Base-by-base conservation (phyloP, 371 early-diverging fungal genomes). In the Cladochytrium tenue region DNA sequence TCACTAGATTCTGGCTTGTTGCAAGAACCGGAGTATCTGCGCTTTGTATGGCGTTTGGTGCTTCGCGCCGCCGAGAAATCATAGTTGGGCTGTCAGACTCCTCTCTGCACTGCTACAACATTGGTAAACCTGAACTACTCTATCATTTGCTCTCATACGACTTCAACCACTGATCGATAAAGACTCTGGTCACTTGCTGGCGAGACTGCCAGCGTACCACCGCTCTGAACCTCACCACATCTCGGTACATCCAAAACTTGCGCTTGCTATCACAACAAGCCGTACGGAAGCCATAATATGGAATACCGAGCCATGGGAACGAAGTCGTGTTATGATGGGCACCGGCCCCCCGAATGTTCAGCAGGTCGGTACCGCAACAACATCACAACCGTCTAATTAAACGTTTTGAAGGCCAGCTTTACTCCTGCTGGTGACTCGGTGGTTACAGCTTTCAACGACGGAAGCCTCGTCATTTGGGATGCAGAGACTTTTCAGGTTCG, bases 281-380 rank as follows among this genome's bases (percentile, higher is more conserved):
- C 43, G 57, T 2, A 70, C 64, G 2, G 81, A 83, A 60, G 73
- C 80, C 23, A 78, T 83, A 17, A 59, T 83, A 2, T 83, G 84
- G 84, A 71, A 81, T 68, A 81, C 81, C 0, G 81, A 83, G 33
- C 60, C 52, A 23, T 83, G 81, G 80, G 73, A 73, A 53, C 68
- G 80, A 13, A 72, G 69, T 23, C 71, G 84, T 3, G 67, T 83
- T 7, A 60, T 83, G 31, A 61, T 68, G 25, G 80, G 78, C 10
- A 64, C 76, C 1, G 69, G 70, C 1, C 69, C 72, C 2, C 56
- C 65, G 7, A 76, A 75, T 43, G 73, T 79, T n/a, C 76, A 76
- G 51, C 77, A 79, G 69, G 78, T 64, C 25, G n/a, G n/a, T n/a
- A n/a, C n/a, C n/a, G n/a, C 28, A 55, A 62, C 20, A 56, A 13